These are phyloP conservation scores for Irineochytrium annulatum DNA, from an alignment of 192 early-diverging fungal genomes.

Conservation along the genomic window DNA sequence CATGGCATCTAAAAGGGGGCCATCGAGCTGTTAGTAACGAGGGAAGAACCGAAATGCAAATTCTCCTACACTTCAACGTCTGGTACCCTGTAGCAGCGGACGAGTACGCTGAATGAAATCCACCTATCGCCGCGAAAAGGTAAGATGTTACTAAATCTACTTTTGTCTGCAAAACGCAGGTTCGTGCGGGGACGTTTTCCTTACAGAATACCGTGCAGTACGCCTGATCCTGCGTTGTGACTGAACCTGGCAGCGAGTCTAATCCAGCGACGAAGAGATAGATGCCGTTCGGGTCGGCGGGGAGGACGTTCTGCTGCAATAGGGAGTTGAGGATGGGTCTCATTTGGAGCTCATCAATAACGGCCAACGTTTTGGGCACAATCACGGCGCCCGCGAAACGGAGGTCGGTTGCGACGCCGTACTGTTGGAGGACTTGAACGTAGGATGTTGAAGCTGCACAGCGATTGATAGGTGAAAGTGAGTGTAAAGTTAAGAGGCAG, in stretches of 20 bases:
- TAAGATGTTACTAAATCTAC: no score
- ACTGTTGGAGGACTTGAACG: constrained; percentile 14
- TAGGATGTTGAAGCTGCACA: constrained; percentile 16
- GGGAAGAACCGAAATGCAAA: not conserved
- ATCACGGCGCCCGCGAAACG: constrained; percentile 16
- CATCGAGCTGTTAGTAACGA: not conserved
- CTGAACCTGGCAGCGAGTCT: not conserved
- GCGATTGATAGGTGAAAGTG: not conserved
- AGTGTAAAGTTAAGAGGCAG: not conserved
- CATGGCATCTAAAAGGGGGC: not conserved
- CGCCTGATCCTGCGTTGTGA: constrained; percentile 10
- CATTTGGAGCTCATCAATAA: constrained; percentile 19
- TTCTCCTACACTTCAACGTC: constrained; percentile 11
- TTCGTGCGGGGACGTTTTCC: not conserved
- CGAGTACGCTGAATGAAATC: constrained; percentile 18
- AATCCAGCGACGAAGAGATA: constrained; percentile 21
- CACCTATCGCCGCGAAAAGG: no score
- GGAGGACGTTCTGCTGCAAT: constrained; percentile 14
- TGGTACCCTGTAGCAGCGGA: constrained; percentile 5
- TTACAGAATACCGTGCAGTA: constrained; percentile 24
- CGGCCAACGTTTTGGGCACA: constrained; percentile 1
- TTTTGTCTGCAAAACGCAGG: not conserved
- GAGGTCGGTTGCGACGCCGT: constrained; percentile 9
- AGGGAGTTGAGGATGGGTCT: constrained; percentile 8
- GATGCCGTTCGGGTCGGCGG: constrained; percentile 7